Evolutionary conservation across 129 eudicot species (phyloP), one percentile per base, ranked within the genome.

Genomic region (Arctium lappa): DNA sequence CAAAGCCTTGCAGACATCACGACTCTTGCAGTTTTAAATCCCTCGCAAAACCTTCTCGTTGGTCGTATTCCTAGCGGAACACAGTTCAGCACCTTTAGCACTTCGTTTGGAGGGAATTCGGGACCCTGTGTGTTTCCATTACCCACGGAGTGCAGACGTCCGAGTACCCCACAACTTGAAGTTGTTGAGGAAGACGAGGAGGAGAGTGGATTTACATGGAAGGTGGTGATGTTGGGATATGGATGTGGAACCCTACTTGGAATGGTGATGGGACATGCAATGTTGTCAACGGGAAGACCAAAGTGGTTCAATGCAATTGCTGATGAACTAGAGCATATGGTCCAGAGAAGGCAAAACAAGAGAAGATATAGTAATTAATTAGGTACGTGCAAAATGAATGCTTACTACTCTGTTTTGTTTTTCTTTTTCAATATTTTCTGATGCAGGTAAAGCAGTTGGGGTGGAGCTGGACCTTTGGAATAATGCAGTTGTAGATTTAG

Each of bases 261-360:
- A n/a, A n/a, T n/a, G n/a, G n/a, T n/a, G n/a, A n/a, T n/a, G n/a
- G n/a, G n/a, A n/a, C n/a, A n/a, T n/a, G n/a, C n/a, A n/a, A n/a
- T n/a, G n/a, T n/a, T n/a, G n/a, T n/a, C n/a, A n/a, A n/a, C n/a
- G n/a, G n/a, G n/a, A n/a, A n/a, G n/a, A n/a, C n/a, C n/a, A 2
- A 79, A 73, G 15, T 84, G 87, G 87, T 72, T 84, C 42, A 79
- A 27, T 53, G 37, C 42, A 31, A 27, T 78, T 31, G 71, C 63
- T 63, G 70, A 85, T 79, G 76, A 46, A 75, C 3, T 11, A 68
- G 69, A 82, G 79, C 33, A 12, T 36, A 60, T 80, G 73, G 56
- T 86, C 68, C 29, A 27, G 0, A 33, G 12, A 37, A 53, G 38
- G 75, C 30, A 72, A 39, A 80, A 46, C 12, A 80, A 34, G n/a